Evolutionary conservation across 192 early-diverging fungal genomes (phyloP).

Genomic region (Linnemannia hyalina): DNA sequence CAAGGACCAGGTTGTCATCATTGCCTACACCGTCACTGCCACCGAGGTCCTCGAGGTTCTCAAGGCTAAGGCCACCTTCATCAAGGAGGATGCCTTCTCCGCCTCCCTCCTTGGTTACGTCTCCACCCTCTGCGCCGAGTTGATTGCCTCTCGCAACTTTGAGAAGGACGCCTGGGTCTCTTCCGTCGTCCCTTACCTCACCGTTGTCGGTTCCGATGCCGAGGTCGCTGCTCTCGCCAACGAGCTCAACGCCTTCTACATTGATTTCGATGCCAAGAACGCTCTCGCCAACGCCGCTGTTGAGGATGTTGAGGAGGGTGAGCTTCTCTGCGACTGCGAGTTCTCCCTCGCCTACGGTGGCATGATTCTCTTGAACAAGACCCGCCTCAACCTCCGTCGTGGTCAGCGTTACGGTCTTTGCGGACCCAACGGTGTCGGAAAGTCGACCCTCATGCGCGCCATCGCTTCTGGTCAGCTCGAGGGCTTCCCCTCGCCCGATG

Average conservation of each 20-base stretch:
- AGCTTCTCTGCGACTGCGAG: slow-evolving; percentile 77
- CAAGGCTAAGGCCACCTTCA: slow-evolving; percentile 64
- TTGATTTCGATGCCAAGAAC: slow-evolving; percentile 58
- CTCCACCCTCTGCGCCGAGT: slow-evolving; percentile 67
- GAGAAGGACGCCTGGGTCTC: slow-evolving; percentile 76
- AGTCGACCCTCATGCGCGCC: slow-evolving; percentile 89
- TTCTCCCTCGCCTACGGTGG: slow-evolving; percentile 89
- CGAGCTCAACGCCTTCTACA: slow-evolving; percentile 61
- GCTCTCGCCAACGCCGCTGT: slow-evolving; percentile 59
- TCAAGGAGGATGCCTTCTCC: slow-evolving; percentile 63
- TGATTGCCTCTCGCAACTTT: slow-evolving; percentile 75
- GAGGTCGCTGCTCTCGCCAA: slow-evolving; percentile 63
- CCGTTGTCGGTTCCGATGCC: slow-evolving; percentile 66
- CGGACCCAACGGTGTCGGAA: slow-evolving; percentile 88
- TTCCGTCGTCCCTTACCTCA: slow-evolving; percentile 68
- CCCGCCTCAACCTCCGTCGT: slow-evolving; percentile 72
- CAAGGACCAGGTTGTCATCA: slow-evolving; percentile 65
- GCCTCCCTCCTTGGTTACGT: slow-evolving; percentile 68
- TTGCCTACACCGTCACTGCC: slow-evolving; percentile 60
- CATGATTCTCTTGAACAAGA: slow-evolving; percentile 84
- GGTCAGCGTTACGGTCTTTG: slow-evolving; percentile 87
- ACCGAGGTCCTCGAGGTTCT: slow-evolving; percentile 64
- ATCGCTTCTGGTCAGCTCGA: slow-evolving; percentile 87
- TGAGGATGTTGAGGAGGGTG: slow-evolving; percentile 68
- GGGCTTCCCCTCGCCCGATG: slow-evolving; percentile 73